Base-by-base conservation (phyloP, 768 basidiomycete genomes). In the Suillus clintonianus region DNA sequence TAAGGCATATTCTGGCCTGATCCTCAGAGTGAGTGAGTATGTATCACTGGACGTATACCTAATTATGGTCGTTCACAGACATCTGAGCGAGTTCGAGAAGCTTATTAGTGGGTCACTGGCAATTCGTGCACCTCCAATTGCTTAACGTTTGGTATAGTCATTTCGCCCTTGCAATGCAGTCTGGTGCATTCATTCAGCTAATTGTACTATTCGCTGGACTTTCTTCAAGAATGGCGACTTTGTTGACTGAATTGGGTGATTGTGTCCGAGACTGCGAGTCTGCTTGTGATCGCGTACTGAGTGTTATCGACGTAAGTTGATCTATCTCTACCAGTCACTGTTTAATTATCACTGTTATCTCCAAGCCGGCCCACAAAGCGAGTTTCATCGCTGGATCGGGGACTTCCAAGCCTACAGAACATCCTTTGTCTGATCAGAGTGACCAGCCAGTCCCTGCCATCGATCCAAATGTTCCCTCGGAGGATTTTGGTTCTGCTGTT, bases 171-270 rank as follows among this genome's bases (percentile, higher is more conserved):
- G 83, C 85, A 39, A 84, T 94, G 81, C 89, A 89, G 71, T 83
- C 85, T 1, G 90, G 88, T 19, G 87, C 90, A 19, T 94, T 94
- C 69, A 78, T 90, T 14, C 89, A 89, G 65, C 71, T 91, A 17
- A 74, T 88, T n/a, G 70, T 94, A 53, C 77, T 85, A 5, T 79
- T 93, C 47, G 78, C 81, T 27, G 89, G 86, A 14, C 82, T 91
- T 43, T 76, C 83, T 50, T 89, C 89, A 3, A 82, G 91, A 62
- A 73, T 91, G 71, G 77, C 76, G 30, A 69, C 73, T 5, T 70
- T 89, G 36, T 71, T 81, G 27, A 68, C 73, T 42, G 85, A 87
- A 64, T 65, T 89, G 2, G 68, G 71, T 2, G 79, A 82, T 10
- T 74, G 73, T 45, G 68, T 85, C 5, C 68, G 74, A n/a, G 67